A percentile compares a stretch with the other conserved stretches of the same genome.
Conservation (phyloP, 202 grass and related monocot genomes). For the Panicum hallii region DNA sequence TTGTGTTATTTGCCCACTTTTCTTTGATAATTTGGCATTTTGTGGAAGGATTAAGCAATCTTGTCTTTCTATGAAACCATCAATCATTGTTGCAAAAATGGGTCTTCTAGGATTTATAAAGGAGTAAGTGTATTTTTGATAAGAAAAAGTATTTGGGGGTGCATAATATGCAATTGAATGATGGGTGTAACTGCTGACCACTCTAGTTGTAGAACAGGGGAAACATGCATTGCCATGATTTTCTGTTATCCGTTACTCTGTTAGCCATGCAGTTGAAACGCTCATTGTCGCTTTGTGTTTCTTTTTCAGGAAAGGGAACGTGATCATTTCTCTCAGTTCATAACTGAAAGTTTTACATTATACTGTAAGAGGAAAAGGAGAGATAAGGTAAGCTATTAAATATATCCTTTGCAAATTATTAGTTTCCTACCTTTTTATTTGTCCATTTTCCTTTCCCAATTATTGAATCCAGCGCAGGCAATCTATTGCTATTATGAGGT, state of each 20-base stretch:
- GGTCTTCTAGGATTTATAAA: neutral
- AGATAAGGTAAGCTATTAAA: slow-evolving; percentile 80
- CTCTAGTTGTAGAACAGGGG: neutral
- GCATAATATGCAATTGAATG: slow-evolving; percentile 9
- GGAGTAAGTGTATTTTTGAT: neutral
- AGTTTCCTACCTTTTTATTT: slow-evolving; percentile 14
- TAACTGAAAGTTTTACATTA: slow-evolving; percentile 90
- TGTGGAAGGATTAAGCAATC: neutral
- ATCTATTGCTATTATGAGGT: neutral
- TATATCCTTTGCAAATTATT: slow-evolving; percentile 32
- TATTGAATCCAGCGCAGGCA: neutral
- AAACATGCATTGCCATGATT: neutral
- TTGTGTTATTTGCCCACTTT: slow-evolving; percentile 5
- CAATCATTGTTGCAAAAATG: neutral
- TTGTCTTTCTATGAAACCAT: neutral
- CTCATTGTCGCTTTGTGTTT: slow-evolving; percentile 15
- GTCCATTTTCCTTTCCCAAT: slow-evolving; percentile 21
- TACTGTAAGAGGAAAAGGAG: slow-evolving; percentile 99
- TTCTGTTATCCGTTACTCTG: neutral
- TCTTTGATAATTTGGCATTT: slow-evolving; percentile 29
- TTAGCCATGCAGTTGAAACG: neutral
- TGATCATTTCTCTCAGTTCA: slow-evolving; percentile 97
- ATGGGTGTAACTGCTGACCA: neutral
- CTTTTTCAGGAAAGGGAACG: slow-evolving; percentile 84
- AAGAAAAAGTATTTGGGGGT: neutral